Evolutionary conservation across 805 yeast species (phyloP), one percentile per base, ranked within the genome.

Genomic region (Kazachstania psychrophila): DNA sequence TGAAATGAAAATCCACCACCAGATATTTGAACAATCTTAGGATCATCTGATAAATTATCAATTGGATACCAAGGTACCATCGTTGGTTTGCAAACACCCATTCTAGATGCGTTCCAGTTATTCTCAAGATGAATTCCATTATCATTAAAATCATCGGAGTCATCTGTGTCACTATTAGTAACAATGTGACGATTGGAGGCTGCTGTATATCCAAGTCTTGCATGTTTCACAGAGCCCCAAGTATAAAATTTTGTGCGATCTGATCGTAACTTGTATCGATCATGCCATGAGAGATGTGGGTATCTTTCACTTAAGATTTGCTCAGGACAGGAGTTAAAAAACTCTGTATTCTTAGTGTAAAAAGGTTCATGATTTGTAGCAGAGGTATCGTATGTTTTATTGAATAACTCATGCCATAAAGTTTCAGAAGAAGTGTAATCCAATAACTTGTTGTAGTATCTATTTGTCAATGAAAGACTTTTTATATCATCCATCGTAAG

Each of bases 1-100:
- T 75, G 75, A 42, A 77, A 74, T 4, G 77, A 69, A 48, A 68
- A 79, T 2, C 89, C 89, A 22, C 81, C 81, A 7, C 77, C 75
- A 17, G 72, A 62, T 1, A 79, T 60, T 44, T 52, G 55, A 13
- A 45, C 41, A 12, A 56, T 47, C 1, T 48, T 39, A 23, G 40
- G 34, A 18, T 46, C 49, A 18, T 49, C 49, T 2, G 31, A 20
- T 24, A 32, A 36, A 10, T 41, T 36, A 19, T 40, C 41, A 2
- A 20, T 5, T 3, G 46, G 23, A 26, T 42, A 37, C 58, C 58
- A 54, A 2, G 62, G 62, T n/a, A 58, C 56, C 10, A 32, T 28
- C 3, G 46, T 44, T 3, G 63, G 63, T 16, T 33, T 37, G 39
- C 53, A 53, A 1, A 56, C 49, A 5, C 61, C 63, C 32, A 44